Base-by-base conservation (phyloP, 768 basidiomycete genomes). In the Pleurotus giganteus region DNA sequence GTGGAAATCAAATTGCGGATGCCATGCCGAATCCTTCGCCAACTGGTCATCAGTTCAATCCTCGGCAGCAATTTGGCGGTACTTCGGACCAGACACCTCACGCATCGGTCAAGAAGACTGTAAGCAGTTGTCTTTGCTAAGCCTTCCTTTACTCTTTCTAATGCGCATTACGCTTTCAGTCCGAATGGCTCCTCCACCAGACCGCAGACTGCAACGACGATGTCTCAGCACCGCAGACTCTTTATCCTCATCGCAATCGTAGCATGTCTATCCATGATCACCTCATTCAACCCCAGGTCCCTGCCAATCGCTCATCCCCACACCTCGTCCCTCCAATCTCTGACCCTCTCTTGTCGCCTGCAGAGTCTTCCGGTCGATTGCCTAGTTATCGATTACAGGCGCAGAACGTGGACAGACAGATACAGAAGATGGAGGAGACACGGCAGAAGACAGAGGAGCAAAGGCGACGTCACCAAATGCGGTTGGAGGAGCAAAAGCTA, bases 361-460 rank as follows among this genome's bases (percentile, higher is more conserved):
- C 52, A n/a, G 42, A 42, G 13, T 27, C 42, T 15, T 31, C 50
- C 36, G 34, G 15, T 34, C 37, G 23, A 12, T 23, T 52, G n/a
- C 17, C 28, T 23, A 26, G 23, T 39, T 44, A 13, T 42, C 59
- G 58, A 36, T 39, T 62, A 4, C 57, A 44, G 9, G 60, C 56
- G 12, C 51, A 58, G 36, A 57, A 63, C 32, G 28, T 52, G 4
- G 53, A 58, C 47, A 58, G 58, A 8, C 27, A 53, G 34, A 5
- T 58, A 11, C 60, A 60, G 26, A 58, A 45, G 57, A 61, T 36
- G 23, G 49, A 51, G 26, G 49, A 51, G 37, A 29, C 29, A 34
- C 63, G 57, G 19, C 32, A 61, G 37, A 58, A 57, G 11, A 56
- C 60, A 27, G 37, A 57, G 60, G 57, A 65, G 36, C 66, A 51